Evolutionary conservation across 148 eudicot species (phyloP).

Genomic region (Rhododendron henanense): DNA sequence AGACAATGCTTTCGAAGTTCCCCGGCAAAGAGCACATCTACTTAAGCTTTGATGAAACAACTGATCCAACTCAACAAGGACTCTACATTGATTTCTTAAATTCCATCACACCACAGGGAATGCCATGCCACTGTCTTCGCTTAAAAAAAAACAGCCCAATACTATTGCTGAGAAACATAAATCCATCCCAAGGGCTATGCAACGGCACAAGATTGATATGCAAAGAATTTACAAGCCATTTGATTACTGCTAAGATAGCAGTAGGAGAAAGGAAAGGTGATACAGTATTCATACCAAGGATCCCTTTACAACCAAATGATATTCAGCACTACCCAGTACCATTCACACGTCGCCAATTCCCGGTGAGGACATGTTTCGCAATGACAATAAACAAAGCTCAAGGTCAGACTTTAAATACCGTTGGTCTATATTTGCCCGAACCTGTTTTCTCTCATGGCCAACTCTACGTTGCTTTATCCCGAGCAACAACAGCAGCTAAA

Average conservation of each 20-base stretch:
- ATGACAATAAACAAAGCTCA: background rate
- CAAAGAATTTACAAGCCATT: no score
- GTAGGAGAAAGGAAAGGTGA: background rate
- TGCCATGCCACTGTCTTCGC: background rate
- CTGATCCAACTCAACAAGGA: background rate
- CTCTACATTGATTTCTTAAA: background rate
- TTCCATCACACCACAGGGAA: background rate
- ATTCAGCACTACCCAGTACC: background rate
- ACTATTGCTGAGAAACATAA: background rate
- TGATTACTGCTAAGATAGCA: background rate
- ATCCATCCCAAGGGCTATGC: background rate
- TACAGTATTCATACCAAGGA: background rate
- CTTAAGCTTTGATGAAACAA: background rate
- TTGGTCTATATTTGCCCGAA: background rate
- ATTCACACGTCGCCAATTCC: background rate
- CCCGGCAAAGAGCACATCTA: background rate
- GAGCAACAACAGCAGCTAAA: background rate
- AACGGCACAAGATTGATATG: background rate
- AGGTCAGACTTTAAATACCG: background rate
- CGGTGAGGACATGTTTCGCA: background rate
- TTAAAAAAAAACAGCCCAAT: background rate
- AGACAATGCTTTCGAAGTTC: background rate
- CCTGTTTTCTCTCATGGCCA: background rate
- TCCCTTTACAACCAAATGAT: background rate
- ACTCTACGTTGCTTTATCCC: background rate